Conservation (phyloP, 2,329 filamentous ascomycete species). For the Tolypocladium ovalisporum region DNA sequence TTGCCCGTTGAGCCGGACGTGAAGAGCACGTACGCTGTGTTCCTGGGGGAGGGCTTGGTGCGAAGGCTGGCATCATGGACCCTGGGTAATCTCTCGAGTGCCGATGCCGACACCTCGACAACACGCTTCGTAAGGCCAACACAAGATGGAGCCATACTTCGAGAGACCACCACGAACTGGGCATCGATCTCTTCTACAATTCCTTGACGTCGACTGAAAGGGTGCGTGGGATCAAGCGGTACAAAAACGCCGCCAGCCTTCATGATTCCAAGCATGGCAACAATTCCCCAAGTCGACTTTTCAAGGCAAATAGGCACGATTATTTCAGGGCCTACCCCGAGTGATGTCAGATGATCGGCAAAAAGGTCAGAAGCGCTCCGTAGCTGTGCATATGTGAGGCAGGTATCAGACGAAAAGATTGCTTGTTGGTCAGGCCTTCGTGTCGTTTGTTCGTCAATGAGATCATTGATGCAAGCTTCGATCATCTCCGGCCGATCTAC, state of each 20-base stretch:
- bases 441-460: slow-evolving; percentile 26
- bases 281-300: slow-evolving; percentile 4
- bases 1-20: background rate
- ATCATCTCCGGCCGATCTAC: too few species aligned
- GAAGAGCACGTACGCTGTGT: background rate
- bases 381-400: slow-evolving; percentile 27
- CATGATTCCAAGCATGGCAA: slow-evolving; percentile 5
- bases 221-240: slow-evolving; percentile 2
- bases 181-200: background rate
- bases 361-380: slow-evolving; percentile 24
- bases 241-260: slow-evolving; percentile 6
- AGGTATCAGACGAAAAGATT: slow-evolving; percentile 31
- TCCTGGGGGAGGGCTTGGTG: background rate
- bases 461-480: slow-evolving; percentile 26
- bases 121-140: background rate
- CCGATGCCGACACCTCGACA: background rate
- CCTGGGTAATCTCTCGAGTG: background rate
- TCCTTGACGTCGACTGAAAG: accelerated
- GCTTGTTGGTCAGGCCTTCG: slow-evolving; percentile 19
- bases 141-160: background rate
- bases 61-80: background rate
- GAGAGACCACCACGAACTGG: background rate
- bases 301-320: slow-evolving; percentile 6
- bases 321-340: background rate
- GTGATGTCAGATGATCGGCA: slow-evolving; percentile 20